phyloP scores from a whole-genome alignment of 345 rosid species.

The Cochlearia excelsa region DNA sequence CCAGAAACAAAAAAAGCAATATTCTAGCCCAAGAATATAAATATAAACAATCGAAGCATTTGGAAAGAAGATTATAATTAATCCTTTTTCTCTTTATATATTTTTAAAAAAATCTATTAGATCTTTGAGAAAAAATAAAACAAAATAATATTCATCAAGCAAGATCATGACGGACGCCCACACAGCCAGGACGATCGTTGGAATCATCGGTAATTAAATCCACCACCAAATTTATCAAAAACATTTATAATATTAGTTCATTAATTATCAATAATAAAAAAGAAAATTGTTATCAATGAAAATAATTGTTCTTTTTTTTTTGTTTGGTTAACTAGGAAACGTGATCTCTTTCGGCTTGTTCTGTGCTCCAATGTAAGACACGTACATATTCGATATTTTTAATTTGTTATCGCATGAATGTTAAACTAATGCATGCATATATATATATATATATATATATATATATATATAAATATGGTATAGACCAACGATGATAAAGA shows the following conservation, averaged over 20 bases:
- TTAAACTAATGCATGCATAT: background rate
- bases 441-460: no score
- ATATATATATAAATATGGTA: background rate
- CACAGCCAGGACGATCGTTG: constrained; percentile 45
- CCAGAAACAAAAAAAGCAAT: constrained; percentile 9
- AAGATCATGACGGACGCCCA: constrained; percentile 26
- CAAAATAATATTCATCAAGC: no score
- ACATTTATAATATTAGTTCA: background rate
- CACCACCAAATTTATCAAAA: background rate
- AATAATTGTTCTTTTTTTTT: background rate
- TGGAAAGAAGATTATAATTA: constrained; percentile 9
- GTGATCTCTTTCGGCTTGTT: constrained; percentile 63
- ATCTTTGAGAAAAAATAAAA: constrained; percentile 1
- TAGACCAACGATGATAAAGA: constrained; percentile 63
- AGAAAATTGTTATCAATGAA: background rate
- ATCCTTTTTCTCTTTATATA: background rate
- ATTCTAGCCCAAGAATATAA: background rate
- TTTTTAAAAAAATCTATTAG: background rate
- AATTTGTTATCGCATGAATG: background rate
- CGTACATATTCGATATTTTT: background rate
- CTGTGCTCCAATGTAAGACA: constrained; percentile 68
- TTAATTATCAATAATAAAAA: background rate
- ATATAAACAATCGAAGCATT: background rate
- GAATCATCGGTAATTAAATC: constrained; percentile 51
- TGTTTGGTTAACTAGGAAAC: constrained; percentile 46